Evolutionary conservation across 169 alveolate species (phyloP), one percentile per base, ranked within the genome.

Genomic region (Plasmodium gonderi): DNA sequence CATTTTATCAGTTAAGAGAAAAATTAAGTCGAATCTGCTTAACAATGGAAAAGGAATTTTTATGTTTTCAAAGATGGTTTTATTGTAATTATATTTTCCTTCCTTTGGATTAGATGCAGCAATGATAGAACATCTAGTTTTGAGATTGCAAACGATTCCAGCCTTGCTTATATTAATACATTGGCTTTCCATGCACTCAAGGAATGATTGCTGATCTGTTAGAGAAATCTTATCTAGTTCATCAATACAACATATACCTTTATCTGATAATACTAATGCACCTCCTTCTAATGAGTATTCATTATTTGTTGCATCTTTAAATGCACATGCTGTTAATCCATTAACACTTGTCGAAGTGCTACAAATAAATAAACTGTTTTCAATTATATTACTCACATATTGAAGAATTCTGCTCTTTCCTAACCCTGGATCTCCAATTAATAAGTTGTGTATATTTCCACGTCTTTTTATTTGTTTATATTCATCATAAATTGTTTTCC

Each of bases 171-270:
- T 94, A 64, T 96, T 85, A 45, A 97, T 97, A 26, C 98, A 96
- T 36, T 98, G 97, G 90, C 97, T 95, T 92, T 98, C 99, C 99
- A 98, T 98, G 14, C 98, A 99, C 96, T 98, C 99, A 68, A 96
- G 96, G 20, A 98, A 85, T 14, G 98, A 95, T 12, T 95, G 97
- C 87, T 96, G 97, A 69, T 96, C 98, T n/a, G 94, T 97, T 44
- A 94, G 77, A 45, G 94, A 94, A 20, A 97, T 87, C 74, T 96
- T 76, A 45, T 97, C 95, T 82, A 98, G 95, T 69, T 98, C 99
- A 95, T 98, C 99, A 5, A 98, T 97, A 95, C 99, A 98, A 94
- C 99, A 98, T 1, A 97, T 95, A 17, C 99, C 99, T 79, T 96
- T 97, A 83, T 97, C 98, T 5, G 99, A 98, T 20, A 98, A 91